Percentiles rank a stretch among this genome's conserved stretches.
phyloP scores from a whole-genome alignment of 805 yeast species.

The Ogataea haglerorum region DNA sequence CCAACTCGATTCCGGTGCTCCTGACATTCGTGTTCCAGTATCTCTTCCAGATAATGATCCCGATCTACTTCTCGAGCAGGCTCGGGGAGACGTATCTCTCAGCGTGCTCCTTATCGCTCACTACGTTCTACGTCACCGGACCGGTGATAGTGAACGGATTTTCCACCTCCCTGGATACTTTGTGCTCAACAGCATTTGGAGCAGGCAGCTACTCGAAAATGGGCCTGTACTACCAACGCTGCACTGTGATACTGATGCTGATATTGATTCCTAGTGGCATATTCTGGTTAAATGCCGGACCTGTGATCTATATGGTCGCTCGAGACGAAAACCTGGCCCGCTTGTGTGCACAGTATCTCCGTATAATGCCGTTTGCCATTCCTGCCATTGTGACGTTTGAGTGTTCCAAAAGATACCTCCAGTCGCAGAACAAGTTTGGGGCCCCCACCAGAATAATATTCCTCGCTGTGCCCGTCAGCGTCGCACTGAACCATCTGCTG shows the following conservation, averaged over 20 bases:
- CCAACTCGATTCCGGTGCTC: constrained; percentile 53
- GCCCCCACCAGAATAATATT: constrained; percentile 67
- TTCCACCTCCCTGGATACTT: constrained; percentile 69
- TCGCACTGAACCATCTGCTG: constrained; percentile 52
- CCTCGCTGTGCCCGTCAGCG: constrained; percentile 67
- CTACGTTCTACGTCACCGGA: constrained; percentile 73
- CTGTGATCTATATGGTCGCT: constrained; percentile 40
- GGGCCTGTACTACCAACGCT: constrained; percentile 63
- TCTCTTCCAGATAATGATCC: constrained; percentile 67
- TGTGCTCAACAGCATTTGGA: constrained; percentile 76
- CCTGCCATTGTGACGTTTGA: constrained; percentile 69
- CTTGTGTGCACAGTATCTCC: constrained; percentile 54
- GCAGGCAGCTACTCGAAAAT: constrained; percentile 57
- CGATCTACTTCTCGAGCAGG: constrained; percentile 67
- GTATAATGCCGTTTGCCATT: constrained; percentile 52
- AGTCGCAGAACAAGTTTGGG: constrained; percentile 72
- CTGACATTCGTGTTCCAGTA: constrained; percentile 66
- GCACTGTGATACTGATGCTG: constrained; percentile 50
- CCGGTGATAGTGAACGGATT: constrained; percentile 72
- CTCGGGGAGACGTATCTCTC: constrained; percentile 66
- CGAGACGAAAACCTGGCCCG: constrained; percentile 39
- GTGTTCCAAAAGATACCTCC: constrained; percentile 67
- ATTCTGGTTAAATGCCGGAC: constrained; percentile 56
- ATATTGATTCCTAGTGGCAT: constrained; percentile 52
- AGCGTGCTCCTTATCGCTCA: constrained; percentile 66